A percentile compares a stretch with the other conserved stretches of the same genome.
These are phyloP conservation scores for Globisporangium apiculatum DNA, from an alignment of 352 stramenopile species.

Conservation along the genomic window DNA sequence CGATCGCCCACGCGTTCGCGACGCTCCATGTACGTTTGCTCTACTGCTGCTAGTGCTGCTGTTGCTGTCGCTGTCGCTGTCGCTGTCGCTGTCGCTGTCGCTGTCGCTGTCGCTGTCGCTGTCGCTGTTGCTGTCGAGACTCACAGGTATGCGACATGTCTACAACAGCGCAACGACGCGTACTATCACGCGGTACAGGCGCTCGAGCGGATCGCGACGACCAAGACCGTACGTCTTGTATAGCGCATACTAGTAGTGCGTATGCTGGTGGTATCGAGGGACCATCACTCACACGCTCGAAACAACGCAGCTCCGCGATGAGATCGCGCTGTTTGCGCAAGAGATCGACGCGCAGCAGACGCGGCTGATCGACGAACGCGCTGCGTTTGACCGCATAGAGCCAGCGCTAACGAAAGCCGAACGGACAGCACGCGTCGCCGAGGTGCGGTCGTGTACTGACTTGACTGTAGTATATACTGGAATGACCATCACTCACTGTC, in stretches of 20 bases:
- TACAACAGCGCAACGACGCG: slow-evolving; percentile 40
- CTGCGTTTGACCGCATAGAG: slow-evolving; percentile 42
- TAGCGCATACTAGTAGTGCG: neutral
- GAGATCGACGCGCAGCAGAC: slow-evolving; percentile 42
- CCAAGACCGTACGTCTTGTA: slow-evolving; percentile 24
- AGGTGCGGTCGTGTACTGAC: slow-evolving; percentile 24
- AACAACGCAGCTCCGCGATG: slow-evolving; percentile 31
- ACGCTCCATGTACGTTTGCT: slow-evolving; percentile 44
- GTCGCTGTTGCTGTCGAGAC: neutral
- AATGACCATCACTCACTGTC: neutral
- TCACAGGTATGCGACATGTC: too few relatives aligned
- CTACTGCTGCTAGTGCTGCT: neutral
- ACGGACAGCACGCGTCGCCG: slow-evolving; percentile 37
- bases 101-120: neutral
- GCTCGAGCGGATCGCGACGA: slow-evolving; percentile 57
- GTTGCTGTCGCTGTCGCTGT: neutral
- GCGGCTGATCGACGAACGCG: slow-evolving; percentile 22
- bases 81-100: neutral
- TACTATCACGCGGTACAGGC: slow-evolving; percentile 51
- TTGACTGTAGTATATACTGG: neutral
- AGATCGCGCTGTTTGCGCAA: slow-evolving; percentile 49
- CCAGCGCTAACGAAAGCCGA: slow-evolving; percentile 39
- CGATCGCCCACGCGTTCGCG: slow-evolving; percentile 54
- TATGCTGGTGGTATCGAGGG: neutral
- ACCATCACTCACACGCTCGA: neutral